Evolutionary conservation across 495 filamentous ascomycete species (phyloP), one percentile per base, ranked within the genome.

Genomic region (Chaetomium tenue): DNA sequence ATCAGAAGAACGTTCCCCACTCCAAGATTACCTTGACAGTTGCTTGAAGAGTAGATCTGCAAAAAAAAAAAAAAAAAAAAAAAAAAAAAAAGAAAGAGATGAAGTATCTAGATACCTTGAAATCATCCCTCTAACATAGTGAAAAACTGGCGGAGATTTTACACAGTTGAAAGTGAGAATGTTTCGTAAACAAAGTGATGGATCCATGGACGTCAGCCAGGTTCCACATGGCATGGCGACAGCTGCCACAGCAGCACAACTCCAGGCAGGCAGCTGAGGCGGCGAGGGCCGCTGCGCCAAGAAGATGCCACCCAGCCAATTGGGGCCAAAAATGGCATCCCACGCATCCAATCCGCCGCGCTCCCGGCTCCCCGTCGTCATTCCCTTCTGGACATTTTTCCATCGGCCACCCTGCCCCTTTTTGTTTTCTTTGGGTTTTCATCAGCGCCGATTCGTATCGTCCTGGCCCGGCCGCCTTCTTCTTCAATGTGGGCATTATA

Each of bases 401-500:
- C 40, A 46, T 40, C 26, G 11, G 23, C 47, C n/a, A 3, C 28
- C 15, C 30, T 26, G 8, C 46, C 28, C 58, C 44, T 18, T 20
- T 25, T 42, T 42, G 20, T 37, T 11, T 8, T 11, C 11, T 37
- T 16, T 30, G n/a, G n/a, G 16, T 33, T 42, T 52, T 15, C 33
- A 61, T 44, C 59, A 53, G 9, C 60, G 50, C 51, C 39, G 48
- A 20, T 37, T 56, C 13, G 55, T 28, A 54, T 18, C 23, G 42
- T 33, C 7, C 50, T 47, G 57, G 18, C 25, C 16, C 46, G 56
- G 53, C 59, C 53, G 40, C 47, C 23, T 33, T 37, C 25, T 13
- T 11, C 23, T 25, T 66, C 69, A 44, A 73, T 73, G 71, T 26
- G 52, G 63, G 16, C 67, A 46, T 18, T 39, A 33, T 73, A 70